Percentiles rank a stretch among this genome's conserved stretches.
Evolutionary conservation across 1,139 yeast genomes (phyloP).

Genomic region (Spathaspora jeffriesii): DNA sequence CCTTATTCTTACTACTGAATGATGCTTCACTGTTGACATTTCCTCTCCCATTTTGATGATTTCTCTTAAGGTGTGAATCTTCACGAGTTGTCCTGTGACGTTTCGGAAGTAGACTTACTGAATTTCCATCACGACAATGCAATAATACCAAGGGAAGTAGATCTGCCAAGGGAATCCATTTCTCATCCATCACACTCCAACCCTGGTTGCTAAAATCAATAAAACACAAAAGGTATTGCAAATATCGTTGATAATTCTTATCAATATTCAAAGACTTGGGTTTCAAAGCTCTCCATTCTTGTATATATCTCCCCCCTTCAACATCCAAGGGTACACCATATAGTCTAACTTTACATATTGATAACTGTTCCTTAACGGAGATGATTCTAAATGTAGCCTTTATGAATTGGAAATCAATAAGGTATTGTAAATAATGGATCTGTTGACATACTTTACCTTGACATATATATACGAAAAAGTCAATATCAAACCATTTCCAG

Average conservation of each 20-base stretch:
- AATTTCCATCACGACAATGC: background rate
- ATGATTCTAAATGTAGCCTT: constrained; percentile 45
- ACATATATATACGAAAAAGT: constrained; percentile 17
- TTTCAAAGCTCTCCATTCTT: constrained; percentile 27
- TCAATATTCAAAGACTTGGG: constrained; percentile 21
- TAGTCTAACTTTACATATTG: constrained; percentile 41
- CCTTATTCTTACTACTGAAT: background rate
- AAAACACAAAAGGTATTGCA: constrained; percentile 26
- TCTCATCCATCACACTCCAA: constrained; percentile 22
- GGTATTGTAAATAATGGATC: constrained; percentile 37
- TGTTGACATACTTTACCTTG: constrained; percentile 16
- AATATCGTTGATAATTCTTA: constrained; percentile 23
- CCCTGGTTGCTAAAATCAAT: constrained; percentile 14
- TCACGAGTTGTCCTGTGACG: background rate
- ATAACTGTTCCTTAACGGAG: too few relatives aligned
- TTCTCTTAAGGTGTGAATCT: background rate
- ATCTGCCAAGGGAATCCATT: background rate
- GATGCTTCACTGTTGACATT: too few relatives aligned
- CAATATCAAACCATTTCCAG: constrained; percentile 59
- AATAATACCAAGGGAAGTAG: background rate
- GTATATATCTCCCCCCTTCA: constrained; percentile 30
- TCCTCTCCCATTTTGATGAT: background rate
- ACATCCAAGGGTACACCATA: constrained; percentile 52
- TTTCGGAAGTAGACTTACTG: background rate
- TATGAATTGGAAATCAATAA: constrained; percentile 37